Percentiles rank a stretch among this genome's conserved stretches.
phyloP scores from a whole-genome alignment of 2,329 filamentous ascomycete genomes.

The Diaporthe ampelina region DNA sequence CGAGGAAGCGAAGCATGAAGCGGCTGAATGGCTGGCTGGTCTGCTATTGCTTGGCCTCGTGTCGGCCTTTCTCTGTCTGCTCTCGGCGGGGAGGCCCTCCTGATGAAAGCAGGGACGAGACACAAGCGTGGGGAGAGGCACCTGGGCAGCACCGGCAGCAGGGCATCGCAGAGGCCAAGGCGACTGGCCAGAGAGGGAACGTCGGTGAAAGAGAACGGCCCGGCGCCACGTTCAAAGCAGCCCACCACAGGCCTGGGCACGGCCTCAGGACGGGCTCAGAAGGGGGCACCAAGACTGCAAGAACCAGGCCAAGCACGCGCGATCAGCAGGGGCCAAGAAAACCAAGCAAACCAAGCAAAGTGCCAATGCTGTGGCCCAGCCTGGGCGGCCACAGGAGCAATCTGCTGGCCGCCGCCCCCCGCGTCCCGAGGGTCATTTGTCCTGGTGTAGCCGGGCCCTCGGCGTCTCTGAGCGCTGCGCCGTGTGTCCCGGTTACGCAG shows the following conservation, averaged over 20 bases:
- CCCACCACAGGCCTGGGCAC: conserved; percentile 4
- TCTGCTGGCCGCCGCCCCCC: conserved; percentile 11
- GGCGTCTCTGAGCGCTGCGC: conserved; percentile 13
- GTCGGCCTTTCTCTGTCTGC: conserved; percentile 1
- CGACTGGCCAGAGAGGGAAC: not conserved
- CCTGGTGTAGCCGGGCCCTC: conserved; percentile 7
- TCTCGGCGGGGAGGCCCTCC: conserved; percentile 18
- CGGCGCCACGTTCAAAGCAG: conserved; percentile 22
- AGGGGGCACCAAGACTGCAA: conserved; percentile 11
- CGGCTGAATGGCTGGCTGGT: conserved; percentile 22
- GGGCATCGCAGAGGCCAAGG: not conserved
- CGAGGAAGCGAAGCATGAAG: conserved; percentile 18
- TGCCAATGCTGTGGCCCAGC: conserved; percentile 31
- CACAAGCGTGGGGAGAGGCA: not conserved
- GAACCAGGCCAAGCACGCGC: conserved; percentile 16
- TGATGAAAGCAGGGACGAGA: not conserved
- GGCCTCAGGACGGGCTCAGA: conserved; percentile 12
- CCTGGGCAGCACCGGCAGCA: not conserved
- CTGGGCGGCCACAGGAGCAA: conserved; percentile 3
- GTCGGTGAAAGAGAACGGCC: conserved; percentile 14
- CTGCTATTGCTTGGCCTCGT: conserved; percentile 22
- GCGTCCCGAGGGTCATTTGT: not conserved
- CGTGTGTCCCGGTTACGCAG: not conserved
- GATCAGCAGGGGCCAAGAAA: conserved; percentile 33
- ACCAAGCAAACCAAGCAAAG: conserved; percentile 38